phyloP scores from a whole-genome alignment of 2,329 filamentous ascomycete species.

The Drechmeria coniospora region DNA sequence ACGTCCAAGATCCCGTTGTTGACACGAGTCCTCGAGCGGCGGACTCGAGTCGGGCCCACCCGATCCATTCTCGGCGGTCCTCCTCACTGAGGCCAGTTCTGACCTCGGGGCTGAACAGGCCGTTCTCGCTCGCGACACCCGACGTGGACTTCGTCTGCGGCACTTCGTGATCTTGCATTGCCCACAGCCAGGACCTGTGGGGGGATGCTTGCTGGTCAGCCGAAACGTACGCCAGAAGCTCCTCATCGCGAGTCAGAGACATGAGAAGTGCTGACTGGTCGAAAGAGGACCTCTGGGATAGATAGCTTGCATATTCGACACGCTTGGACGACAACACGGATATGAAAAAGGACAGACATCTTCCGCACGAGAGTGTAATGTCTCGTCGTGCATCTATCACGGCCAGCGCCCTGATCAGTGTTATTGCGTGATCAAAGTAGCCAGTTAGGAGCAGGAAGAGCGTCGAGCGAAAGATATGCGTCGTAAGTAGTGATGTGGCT shows the following conservation, averaged over 20 bases:
- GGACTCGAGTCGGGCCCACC: constrained; percentile 61
- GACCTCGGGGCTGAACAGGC: constrained; percentile 28
- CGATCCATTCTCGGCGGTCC: constrained; percentile 56
- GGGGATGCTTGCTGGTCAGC: constrained; percentile 72
- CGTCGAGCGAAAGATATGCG: constrained; percentile 76
- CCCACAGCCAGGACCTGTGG: constrained; percentile 75
- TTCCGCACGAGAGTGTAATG: constrained; percentile 63
- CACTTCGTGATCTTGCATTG: constrained; percentile 37
- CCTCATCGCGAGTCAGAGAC: constrained; percentile 50
- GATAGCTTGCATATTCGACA: constrained; percentile 25
- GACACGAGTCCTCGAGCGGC: constrained; percentile 17
- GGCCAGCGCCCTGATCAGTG: constrained; percentile 56
- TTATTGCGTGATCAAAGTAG: constrained; percentile 55
- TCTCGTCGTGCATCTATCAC: constrained; percentile 57
- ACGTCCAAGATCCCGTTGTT: constrained; percentile 16
- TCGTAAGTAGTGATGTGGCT: constrained; percentile 60
- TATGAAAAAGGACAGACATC: constrained; percentile 70
- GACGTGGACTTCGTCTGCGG: constrained; percentile 8
- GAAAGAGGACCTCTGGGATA: constrained; percentile 17
- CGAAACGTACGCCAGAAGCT: constrained; percentile 73
- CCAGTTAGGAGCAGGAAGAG: constrained; percentile 65
- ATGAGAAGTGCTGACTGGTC: constrained; percentile 17
- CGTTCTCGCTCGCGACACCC: constrained; percentile 16
- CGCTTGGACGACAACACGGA: constrained; percentile 44
- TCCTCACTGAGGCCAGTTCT: constrained; percentile 37